These are phyloP conservation scores for Pichia sp. DNA, from an alignment of 1,139 yeast genomes.

Conservation along the genomic window DNA sequence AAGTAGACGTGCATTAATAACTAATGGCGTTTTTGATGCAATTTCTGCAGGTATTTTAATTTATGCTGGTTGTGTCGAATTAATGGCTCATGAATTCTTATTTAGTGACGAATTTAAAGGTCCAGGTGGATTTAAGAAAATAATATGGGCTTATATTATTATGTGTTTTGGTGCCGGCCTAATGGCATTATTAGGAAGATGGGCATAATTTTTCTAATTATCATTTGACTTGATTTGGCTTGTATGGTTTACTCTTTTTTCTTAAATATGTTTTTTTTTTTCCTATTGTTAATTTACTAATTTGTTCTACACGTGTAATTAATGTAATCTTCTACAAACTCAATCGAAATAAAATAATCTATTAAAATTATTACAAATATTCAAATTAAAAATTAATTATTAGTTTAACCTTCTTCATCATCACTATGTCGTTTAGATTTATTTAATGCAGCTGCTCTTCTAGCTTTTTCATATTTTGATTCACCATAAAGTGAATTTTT, in stretches of 20 bases:
- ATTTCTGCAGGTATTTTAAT: constrained; percentile 80
- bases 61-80: constrained; percentile 81
- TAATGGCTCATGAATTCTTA: constrained; percentile 84
- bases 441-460: constrained; percentile 83
- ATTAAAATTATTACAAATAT: too few relatives aligned
- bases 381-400: too few relatives aligned
- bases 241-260: background rate
- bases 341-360: too few relatives aligned
- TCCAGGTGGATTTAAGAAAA: constrained; percentile 36
- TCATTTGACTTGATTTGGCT: background rate
- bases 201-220: constrained; percentile 50
- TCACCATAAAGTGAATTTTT: constrained; percentile 5
- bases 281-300: too few relatives aligned
- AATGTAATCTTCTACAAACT: too few relatives aligned
- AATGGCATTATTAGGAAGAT: constrained; percentile 81
- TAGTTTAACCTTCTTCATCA: constrained; percentile 56
- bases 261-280: background rate
- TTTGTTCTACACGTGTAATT: too few relatives aligned
- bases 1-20: constrained; percentile 58
- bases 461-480: constrained; percentile 50
- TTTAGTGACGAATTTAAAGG: constrained; percentile 61
- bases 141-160: constrained; percentile 36
- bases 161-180: constrained; percentile 70
- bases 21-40: constrained; percentile 77
- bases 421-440: constrained; percentile 40